Conservation (phyloP, 108 stramenopile species). For the Fragilaria crotonensis region DNA sequence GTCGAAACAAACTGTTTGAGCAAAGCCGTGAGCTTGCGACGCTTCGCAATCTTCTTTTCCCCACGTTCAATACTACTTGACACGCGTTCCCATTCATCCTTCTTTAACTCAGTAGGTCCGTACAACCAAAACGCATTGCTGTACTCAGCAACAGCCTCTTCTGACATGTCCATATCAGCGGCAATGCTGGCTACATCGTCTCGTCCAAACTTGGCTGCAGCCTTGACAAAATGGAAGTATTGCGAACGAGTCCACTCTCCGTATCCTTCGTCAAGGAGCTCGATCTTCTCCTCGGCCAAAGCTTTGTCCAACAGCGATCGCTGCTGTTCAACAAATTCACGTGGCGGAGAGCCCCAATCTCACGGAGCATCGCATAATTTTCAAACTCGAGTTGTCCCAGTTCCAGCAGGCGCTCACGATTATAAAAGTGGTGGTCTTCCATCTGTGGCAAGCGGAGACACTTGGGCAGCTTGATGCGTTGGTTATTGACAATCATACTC, state of each 20-base stretch:
- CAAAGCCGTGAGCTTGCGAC: slow-evolving; percentile 48
- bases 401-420: slow-evolving; percentile 76
- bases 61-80: slow-evolving; percentile 70
- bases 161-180: slow-evolving; percentile 81
- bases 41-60: slow-evolving; percentile 78
- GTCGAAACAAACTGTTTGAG: slow-evolving; percentile 70
- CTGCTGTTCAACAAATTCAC: slow-evolving; percentile 44
- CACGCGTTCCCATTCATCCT: slow-evolving; percentile 77
- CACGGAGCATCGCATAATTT: slow-evolving; percentile 68
- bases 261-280: slow-evolving; percentile 89
- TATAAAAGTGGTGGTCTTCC: slow-evolving; percentile 95
- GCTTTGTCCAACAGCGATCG: slow-evolving; percentile 63
- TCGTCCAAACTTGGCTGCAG: slow-evolving; percentile 87
- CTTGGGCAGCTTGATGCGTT: slow-evolving; percentile 64
- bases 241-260: slow-evolving; percentile 87
- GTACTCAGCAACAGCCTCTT: slow-evolving; percentile 78
- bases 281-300: slow-evolving; percentile 68
- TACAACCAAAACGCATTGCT: slow-evolving; percentile 82
- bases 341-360: slow-evolving; percentile 64
- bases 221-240: slow-evolving; percentile 87
- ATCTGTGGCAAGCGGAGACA: slow-evolving; percentile 73
- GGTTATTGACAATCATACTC: slow-evolving; percentile 74
- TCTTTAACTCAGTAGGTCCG: slow-evolving; percentile 65
- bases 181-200: slow-evolving; percentile 75
- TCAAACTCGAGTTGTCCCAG: slow-evolving; percentile 74